Evolutionary conservation across 352 stramenopile species (phyloP), one percentile per base, ranked within the genome.

Genomic region (Phytophthora tentaculata): DNA sequence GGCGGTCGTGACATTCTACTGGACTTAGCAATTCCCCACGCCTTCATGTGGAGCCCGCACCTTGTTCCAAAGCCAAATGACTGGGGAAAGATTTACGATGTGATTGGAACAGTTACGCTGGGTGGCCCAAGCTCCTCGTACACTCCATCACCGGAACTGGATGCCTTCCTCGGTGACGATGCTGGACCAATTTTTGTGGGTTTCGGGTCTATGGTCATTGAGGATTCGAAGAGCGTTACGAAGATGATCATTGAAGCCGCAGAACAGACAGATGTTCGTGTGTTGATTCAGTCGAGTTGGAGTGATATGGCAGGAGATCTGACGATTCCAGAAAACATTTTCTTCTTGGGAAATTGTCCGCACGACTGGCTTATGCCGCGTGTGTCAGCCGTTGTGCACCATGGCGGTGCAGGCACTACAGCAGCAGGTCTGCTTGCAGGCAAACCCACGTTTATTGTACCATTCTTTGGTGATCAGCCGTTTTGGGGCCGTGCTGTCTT

Each of bases 401-500:
- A 92, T 45, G 80, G 85, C 26, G 86, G 86, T 32, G 95, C 95
- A 55, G 94, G 94, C 17, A 98, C 96, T 28, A 97, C 93, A 17
- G 93, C 94, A 19, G 91, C 92, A 0, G 96, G 93, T 13, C 72
- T 98, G 2, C 56, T 96, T 39, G 90, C 89, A 45, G 93, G 92
- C 0, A 95, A 98, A 50, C 95, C 96, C 1, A 98, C 93, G 7
- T 94, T 98, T 57, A 91, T 98, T 14, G 95, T 96, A 56, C 96
- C 96, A 7, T 98, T 98, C 59, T 98, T 98, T 69, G 92, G 91
- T 22, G 96, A 98, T 67, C 96, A 98, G 68, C 89, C 83, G 28
- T 98, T 98, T 67, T 98, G 96, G 96, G 94, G 92, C 1, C 81
- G 92, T 49, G 92, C 95, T 9, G 89, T 97, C 0, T 63, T 90